A percentile compares a stretch with the other conserved stretches of the same genome.
Conservation (phyloP, 2,329 filamentous ascomycete genomes). For the Metarhizium robertsii region DNA sequence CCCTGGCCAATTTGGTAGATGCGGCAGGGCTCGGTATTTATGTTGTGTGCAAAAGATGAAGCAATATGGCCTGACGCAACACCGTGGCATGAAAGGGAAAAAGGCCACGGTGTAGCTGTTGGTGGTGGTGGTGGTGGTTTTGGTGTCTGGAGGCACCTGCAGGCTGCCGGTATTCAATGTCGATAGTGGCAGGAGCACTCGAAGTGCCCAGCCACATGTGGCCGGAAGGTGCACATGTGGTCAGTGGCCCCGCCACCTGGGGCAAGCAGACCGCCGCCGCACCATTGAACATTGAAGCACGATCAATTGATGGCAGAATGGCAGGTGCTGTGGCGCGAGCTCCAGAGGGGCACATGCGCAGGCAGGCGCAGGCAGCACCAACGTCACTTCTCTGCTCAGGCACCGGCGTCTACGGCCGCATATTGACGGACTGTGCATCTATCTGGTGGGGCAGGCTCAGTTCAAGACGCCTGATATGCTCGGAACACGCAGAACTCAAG, state of each 20-base stretch:
- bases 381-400: too few relatives aligned
- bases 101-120: conserved; percentile 19
- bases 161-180: neutral
- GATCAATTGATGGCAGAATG: neutral
- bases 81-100: conserved; percentile 10
- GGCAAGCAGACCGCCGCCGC: too few relatives aligned
- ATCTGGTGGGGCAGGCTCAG: too few relatives aligned
- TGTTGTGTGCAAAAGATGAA: neutral
- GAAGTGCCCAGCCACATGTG: neutral
- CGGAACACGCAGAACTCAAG: too few relatives aligned
- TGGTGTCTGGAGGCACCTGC: neutral
- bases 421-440: too few relatives aligned
- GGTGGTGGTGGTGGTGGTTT: neutral
- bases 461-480: too few relatives aligned
- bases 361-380: too few relatives aligned
- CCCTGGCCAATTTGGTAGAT: neutral
- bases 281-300: too few relatives aligned
- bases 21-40: neutral
- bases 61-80: conserved; percentile 1
- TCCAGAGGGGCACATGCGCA: neutral
- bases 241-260: too few relatives aligned
- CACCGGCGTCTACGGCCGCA: too few relatives aligned
- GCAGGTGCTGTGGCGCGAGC: conserved; percentile 17
- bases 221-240: too few relatives aligned
- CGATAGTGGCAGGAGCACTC: neutral